Percentiles rank a stretch among this genome's conserved stretches.
Conservation (phyloP, 2,329 filamentous ascomycete species). For the Knoxdaviesia proteae region DNA sequence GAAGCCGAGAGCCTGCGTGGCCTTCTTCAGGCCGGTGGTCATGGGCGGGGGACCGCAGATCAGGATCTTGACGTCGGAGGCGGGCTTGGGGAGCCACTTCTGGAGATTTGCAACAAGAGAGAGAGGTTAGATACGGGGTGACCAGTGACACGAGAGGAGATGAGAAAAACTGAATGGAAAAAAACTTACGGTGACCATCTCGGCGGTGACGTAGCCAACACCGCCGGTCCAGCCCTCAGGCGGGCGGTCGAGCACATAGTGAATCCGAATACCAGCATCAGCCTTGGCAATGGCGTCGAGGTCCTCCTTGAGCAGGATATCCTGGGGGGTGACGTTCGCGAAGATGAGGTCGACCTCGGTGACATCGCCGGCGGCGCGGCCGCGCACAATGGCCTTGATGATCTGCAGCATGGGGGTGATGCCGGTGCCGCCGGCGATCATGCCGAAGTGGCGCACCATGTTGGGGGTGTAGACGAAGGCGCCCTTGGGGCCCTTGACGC, state of each 20-base stretch:
- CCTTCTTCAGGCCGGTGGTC: conserved; percentile 94
- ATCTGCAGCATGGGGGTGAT: conserved; percentile 98
- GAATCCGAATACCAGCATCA: conserved; percentile 64
- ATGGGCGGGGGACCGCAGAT: conserved; percentile 93
- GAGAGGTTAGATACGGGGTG: conserved; percentile 8
- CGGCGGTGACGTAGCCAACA: conserved; percentile 81
- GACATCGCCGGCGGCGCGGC: conserved; percentile 55
- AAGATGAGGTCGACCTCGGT: conserved; percentile 92
- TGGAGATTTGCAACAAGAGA: conserved; percentile 13
- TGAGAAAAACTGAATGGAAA: background rate
- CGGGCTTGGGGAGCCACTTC: conserved; percentile 65
- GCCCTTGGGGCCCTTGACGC: conserved; percentile 84
- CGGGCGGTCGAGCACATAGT: conserved; percentile 94
- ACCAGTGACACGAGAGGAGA: background rate
- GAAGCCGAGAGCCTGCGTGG: conserved; percentile 71
- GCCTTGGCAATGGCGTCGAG: conserved; percentile 58
- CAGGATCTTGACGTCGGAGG: conserved; percentile 76
- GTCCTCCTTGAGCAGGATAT: conserved; percentile 86
- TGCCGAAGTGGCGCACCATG: conserved; percentile 90
- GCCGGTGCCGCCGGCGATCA: conserved; percentile 93
- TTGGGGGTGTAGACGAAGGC: conserved; percentile 95
- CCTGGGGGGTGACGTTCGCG: conserved; percentile 81
- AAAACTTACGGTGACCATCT: conserved; percentile 67
- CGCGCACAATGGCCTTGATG: conserved; percentile 71
- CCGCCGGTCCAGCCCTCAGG: conserved; percentile 81